Evolutionary conservation across 148 eudicot species (phyloP), one percentile per base, ranked within the genome.

Genomic region (Camellia lanceoleosa): DNA sequence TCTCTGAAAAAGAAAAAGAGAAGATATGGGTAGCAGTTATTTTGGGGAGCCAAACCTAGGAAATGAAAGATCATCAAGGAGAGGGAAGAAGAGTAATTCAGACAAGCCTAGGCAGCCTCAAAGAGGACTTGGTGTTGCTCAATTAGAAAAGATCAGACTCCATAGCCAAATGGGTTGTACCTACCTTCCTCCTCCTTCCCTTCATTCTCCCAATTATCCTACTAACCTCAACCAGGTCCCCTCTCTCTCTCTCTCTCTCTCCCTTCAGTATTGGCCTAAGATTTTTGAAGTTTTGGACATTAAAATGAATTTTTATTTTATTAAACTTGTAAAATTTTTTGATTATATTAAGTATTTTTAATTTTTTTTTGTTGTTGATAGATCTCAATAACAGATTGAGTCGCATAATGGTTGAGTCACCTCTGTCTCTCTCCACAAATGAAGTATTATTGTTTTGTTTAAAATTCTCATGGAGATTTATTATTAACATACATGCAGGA

Each of bases 121-220:
- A 80, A 87, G 94, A 86, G 97, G 97, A 1, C 91, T 93, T 68
- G 95, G 97, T 49, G 95, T 93, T 86, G 97, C 97, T 70, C 97
- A 91, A 74, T 81, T 93, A 73, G 97, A 93, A 80, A 91, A 91
- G 85, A 88, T 93, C 79, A 86, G 97, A 75, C 77, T 93, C 56
- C 92, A 90, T 42, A 80, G 65, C 51, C 93, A 90, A 82, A 68
- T 92, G 84, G 97, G 83, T 38, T 75, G 41, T 67, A 69, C 16
- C 63, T 88, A 78, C 58, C 77, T 77, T 63, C 82, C 79, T 76
- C 47, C 83, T 23, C 41, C 23, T 54, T 47, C 51, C 51, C 7
- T 47, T 47, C 71, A 66, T 11, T 42, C 61, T 52, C 69, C 46
- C 30, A 23, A 23, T 59, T 80, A 70, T 58, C 66, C 84, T 41